Percentiles rank a stretch among this genome's conserved stretches.
These are phyloP conservation scores for Cynanchum wilfordii DNA, from an alignment of 257 asterid species.

Conservation along the genomic window DNA sequence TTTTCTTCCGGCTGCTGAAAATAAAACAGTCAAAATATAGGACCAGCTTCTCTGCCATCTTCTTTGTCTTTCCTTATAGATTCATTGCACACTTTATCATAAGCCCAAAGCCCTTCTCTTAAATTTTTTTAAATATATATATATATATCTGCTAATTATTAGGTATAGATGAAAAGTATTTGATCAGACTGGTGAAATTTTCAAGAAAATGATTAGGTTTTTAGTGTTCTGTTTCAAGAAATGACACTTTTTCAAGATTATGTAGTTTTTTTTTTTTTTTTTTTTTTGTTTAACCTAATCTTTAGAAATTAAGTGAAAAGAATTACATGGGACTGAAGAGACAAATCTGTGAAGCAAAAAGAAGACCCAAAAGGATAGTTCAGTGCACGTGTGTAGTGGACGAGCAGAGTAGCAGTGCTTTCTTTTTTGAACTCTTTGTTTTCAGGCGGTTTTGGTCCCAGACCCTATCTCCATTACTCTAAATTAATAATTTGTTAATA, in stretches of 20 bases:
- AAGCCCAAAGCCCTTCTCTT: no score
- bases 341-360: conserved; percentile 8
- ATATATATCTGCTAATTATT: no score
- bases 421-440: conserved; percentile 18
- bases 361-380: conserved; percentile 1
- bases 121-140: no score
- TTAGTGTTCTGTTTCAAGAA: no score
- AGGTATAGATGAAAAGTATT: no score
- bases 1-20: neutral
- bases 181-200: neutral
- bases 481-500: no score
- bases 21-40: neutral
- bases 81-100: neutral
- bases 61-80: neutral
- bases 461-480: no score
- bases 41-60: neutral
- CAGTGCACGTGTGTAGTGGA: conserved; percentile 36
- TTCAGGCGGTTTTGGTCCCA: conserved; percentile 1
- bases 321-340: conserved; percentile 2
- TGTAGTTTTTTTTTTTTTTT: no score
- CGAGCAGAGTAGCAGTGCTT: conserved; percentile 16
- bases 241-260: no score
- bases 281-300: no score
- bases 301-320: neutral
- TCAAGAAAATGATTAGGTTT: neutral